Conservation (phyloP, 192 early-diverging fungal genomes). For the Umbelopsis sp. region DNA sequence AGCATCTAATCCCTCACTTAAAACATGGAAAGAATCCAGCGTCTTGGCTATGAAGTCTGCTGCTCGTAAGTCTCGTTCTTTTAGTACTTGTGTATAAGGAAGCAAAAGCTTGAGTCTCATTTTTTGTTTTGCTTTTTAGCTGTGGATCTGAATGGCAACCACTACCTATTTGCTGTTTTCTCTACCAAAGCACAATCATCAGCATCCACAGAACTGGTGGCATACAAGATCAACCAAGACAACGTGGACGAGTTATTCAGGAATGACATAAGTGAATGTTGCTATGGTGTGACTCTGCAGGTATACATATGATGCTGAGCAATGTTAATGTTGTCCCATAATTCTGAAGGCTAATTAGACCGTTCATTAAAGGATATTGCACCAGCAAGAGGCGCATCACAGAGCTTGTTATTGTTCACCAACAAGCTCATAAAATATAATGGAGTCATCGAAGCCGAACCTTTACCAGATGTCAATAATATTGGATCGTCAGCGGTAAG, state of each 20-base stretch:
- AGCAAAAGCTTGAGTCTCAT: too few species aligned
- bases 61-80: not conserved
- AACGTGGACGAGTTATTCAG: not conserved
- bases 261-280: not conserved
- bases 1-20: not conserved
- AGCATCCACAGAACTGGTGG: not conserved
- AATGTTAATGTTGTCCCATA: not conserved
- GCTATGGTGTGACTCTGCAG: not conserved
- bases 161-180: conserved; percentile 10
- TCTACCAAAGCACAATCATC: not conserved
- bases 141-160: not conserved
- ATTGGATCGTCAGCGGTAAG: not conserved
- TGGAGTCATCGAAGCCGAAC: not conserved
- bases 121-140: not conserved
- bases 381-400: not conserved
- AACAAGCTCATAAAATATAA: conserved; percentile 3
- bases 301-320: not conserved
- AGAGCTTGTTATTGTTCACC: not conserved
- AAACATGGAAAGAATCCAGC: not conserved
- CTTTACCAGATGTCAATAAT: not conserved
- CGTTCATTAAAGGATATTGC: not conserved
- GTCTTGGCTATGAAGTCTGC: not conserved
- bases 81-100: not conserved
- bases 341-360: not conserved
- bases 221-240: not conserved